A percentile compares a stretch with the other conserved stretches of the same genome.
These are phyloP conservation scores for Entoloma clypeatum DNA, from an alignment of 1,284 basidiomycete species.

Conservation along the genomic window DNA sequence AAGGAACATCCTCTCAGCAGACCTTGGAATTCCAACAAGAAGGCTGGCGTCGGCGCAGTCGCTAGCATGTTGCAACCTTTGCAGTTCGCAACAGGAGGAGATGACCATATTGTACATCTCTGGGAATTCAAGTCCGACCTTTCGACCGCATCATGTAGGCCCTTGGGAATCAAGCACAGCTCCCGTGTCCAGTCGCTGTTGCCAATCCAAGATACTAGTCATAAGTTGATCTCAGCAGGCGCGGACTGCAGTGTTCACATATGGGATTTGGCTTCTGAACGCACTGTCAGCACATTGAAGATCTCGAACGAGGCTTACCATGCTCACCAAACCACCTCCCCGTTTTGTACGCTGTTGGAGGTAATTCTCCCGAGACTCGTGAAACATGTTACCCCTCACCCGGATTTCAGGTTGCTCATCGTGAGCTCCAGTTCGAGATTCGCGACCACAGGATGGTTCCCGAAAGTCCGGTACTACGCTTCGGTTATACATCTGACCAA, in stretches of 20 bases:
- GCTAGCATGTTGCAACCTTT: conserved; percentile 35
- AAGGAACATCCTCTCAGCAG: conserved; percentile 20
- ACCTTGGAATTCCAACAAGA: conserved; percentile 30
- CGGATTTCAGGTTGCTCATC: conserved; percentile 39
- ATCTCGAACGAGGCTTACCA: conserved; percentile 45
- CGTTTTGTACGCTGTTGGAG: conserved; percentile 43
- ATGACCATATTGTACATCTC: conserved; percentile 45
- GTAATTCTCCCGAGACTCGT: conserved; percentile 23
- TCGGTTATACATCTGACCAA: conserved; percentile 39
- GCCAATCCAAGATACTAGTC: conserved; percentile 39
- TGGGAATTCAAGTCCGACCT: conserved; percentile 39
- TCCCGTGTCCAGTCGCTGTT: conserved; percentile 43
- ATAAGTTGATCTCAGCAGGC: conserved; percentile 45
- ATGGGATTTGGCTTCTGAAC: conserved; percentile 46
- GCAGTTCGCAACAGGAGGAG: conserved; percentile 47
- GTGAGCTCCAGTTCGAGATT: conserved; percentile 51
- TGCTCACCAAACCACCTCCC: conserved; percentile 34
- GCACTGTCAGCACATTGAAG: conserved; percentile 36
- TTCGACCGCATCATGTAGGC: conserved; percentile 26
- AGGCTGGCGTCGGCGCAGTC: conserved; percentile 40
- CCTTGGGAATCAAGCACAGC: conserved; percentile 40
- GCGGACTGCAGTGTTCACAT: conserved; percentile 43
- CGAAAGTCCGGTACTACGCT: conserved; percentile 34
- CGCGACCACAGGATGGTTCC: conserved; percentile 42
- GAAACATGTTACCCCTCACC: not conserved